Base-by-base conservation (phyloP, 805 yeast species). In the Candida coleopterorum region DNA sequence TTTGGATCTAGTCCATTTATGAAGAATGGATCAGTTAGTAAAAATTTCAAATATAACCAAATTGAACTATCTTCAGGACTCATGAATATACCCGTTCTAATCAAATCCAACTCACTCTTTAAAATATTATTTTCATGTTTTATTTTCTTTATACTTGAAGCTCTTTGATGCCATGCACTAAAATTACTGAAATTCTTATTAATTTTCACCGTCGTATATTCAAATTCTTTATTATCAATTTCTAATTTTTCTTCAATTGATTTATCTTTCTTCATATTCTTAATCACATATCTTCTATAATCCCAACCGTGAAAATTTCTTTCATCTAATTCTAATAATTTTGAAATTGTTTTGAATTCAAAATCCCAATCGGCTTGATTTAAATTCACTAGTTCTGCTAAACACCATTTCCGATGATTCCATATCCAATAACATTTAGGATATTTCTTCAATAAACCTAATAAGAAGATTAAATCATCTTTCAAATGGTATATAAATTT, bases 351-450 rank as follows among this genome's bases (percentile, higher is more conserved):
- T 1, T 58, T 67, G 49, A 93, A 59, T 55, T 93, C 98, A 22
- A 50, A 54, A n/a, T 64, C 55, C 93, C 94, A 87, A 37, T 80
- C 61, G 9, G 81, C 75, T 25, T 52, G 47, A 2, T 71, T 67
- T 23, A 75, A 74, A 14, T 65, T 53, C 24, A 74, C 70, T 27
- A 66, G 40, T 40, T 54, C 52, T 37, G 47, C 48, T 26, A 90
- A 58, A 29, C 84, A 73, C 97, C 98, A 93, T 9, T 74, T 62
- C 25, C 98, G 68, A 55, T 93, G 97, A 48, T 81, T 84, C 97
- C 97, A 93, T 9, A 93, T 80, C 96, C 97, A 93, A 53, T 93
- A 93, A 27, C 89, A 86, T 55, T 93, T 93, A 1, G 98, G 97
- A 46, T 61, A 80, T 38, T 68, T 59, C 37, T 74, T 74, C 47